Base-by-base conservation (phyloP, 345 rosid genomes). In the Lepidium africanum region DNA sequence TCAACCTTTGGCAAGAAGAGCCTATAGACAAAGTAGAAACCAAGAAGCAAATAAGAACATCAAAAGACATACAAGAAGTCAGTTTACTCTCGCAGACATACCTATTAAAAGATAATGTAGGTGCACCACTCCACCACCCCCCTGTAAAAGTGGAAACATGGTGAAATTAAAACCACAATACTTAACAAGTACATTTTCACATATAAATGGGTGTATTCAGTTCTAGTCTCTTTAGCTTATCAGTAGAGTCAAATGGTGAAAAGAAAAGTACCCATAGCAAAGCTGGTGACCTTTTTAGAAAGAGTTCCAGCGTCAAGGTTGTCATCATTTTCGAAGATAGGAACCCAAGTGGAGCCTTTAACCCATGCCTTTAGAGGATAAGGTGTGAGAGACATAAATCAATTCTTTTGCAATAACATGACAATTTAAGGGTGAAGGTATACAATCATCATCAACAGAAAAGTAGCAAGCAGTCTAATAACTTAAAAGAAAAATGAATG, bases 101-200 rank as follows among this genome's bases (percentile, higher is more conserved):
- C 98, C 75, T 85, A 71, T 90, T 73, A 66, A 77, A 87, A 74
- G 86, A 77, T 32, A 92, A 63, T 7, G 82, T 83, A 51, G 96
- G 93, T 40, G 66, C 81, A 32, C 98, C 98, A 60, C 98, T 92
- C 97, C 98, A 88, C 98, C 98, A 92, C 51, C 97, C 94, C 71
- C 98, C 98, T 90, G 76, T 59, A 78, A 47, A 59, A 43, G 21
- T 13, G 37, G 17, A 56, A 76, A 27, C 45, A 65, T 27, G 75
- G 47, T 17, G 72, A 54, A 50, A 32, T 70, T 60, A 72, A 10
- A 56, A 57, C 61, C 5, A 53, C 52, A 55, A n/a, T 10, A 21
- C 12, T 58, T 6, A 51, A 67, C 45, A 33, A 2, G 48, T 11
- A 49, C 17, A 32, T 10, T 16, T 38, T 9, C 5, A 9, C 7